Evolutionary conservation across 1,284 basidiomycete species (phyloP), one percentile per base, ranked within the genome.

Genomic region (Cutaneotrichosporon dermatis): DNA sequence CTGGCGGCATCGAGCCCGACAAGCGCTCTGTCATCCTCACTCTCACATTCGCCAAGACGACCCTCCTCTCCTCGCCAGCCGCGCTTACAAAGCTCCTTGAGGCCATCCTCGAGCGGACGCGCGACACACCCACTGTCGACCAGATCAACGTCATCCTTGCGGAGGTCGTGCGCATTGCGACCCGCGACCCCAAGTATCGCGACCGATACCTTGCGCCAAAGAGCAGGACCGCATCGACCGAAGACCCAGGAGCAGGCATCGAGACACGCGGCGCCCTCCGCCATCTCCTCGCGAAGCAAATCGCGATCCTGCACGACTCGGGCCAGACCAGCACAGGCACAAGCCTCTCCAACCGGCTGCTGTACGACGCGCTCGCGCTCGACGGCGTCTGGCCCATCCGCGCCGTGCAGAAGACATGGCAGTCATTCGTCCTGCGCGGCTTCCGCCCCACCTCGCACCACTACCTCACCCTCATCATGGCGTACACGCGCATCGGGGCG

Each of bases 391-490:
- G 62, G 36, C 62, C 69, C 6, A 66, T 66, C 33, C 57, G 62
- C 11, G 49, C 60, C 1, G 65, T 74, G 0, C 62, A 54, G 25
- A 35, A 51, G 45, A 63, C 62, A 3, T 77, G 74, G 73, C 63
- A 68, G 48, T 49, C 67, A 6, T 59, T 74, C 35, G 57, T 74
- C 34, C 61, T 64, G 12, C 58, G 69, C 43, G 76, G 76, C 8
- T 76, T 63, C 58, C 62, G 65, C 33, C 73, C 73, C 4, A 59
- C 63, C 13, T 50, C 63, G 11, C 49, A 53, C 8, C 72, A 77
- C 60, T 63, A 74, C 50, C 51, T 67, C 6, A 66, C 70, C 5
- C 62, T 77, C 4, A 65, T 77, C 55, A 52, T 64, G 16, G 74
- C 71, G 10, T 76, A 75, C 50, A 65, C 66, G 8, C 58, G 66